Base-by-base conservation (phyloP, 441 rosid genomes). In the Gossypium gossypioides region DNA sequence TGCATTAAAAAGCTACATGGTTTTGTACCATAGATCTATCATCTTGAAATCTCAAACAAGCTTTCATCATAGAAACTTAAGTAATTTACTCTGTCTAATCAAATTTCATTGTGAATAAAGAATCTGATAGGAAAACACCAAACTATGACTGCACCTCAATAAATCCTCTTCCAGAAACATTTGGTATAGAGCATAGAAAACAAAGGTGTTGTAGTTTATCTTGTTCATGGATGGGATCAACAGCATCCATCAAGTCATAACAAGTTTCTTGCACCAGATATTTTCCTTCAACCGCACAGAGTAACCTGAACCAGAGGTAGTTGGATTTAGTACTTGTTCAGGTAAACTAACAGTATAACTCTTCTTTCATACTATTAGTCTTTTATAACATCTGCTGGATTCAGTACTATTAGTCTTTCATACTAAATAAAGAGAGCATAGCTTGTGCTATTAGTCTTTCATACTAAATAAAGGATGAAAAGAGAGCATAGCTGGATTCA, bases 111-210 rank as follows among this genome's bases (percentile, higher is more conserved):
- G 24, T 15, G 21, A 25, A 46, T 13, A 15, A 3, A 73, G 2
- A 13, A 69, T 27, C 72, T 29, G 13, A 13, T 37, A 34, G 62
- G 68, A 57, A 59, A 72, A 59, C 25, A 77, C 21, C 10, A 42
- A 21, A 29, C 2, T 25, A 74, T 16, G 21, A 32, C 51, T 54
- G 27, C 59, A 84, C 87, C 87, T 84, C 87, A 25, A 84, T 76
- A n/a, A 81, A 80, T 50, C 87, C 87, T 76, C 87, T 78, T 9
- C 87, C 87, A 46, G 68, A 64, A 62, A 76, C 73, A 74, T 65
- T 37, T 4, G 87, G 87, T 22, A 81, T 55, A 12, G 81, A 70
- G 70, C 81, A 79, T 19, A 7, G 24, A 60, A 84, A 74, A 74
- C 73, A 72, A 61, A 84, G 73, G 57, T 16, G 21, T 27, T 83